These are phyloP conservation scores for Tanacetum coccineum DNA, from an alignment of 129 eudicot genomes.

Conservation along the genomic window DNA sequence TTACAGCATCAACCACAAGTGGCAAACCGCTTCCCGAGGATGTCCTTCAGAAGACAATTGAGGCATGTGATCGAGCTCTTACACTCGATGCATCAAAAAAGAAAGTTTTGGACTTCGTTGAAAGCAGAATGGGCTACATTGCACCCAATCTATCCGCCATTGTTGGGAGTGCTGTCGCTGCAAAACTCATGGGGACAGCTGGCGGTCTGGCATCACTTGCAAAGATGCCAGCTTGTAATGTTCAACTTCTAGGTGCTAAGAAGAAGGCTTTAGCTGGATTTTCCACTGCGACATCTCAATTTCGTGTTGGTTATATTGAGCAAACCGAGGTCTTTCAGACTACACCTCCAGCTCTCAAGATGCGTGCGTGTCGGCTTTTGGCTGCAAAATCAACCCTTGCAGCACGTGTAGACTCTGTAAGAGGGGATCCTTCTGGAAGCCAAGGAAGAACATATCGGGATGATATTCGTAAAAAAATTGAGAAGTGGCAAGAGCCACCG, in stretches of 20 bases:
- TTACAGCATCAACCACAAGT: constrained; percentile 87
- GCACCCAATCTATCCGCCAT: constrained; percentile 90
- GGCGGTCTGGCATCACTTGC: constrained; percentile 75
- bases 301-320: constrained; percentile 83
- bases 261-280: constrained; percentile 87
- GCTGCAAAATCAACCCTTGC: constrained; percentile 89
- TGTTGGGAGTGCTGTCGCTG: constrained; percentile 92
- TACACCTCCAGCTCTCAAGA: constrained; percentile 79
- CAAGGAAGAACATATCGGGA: constrained; percentile 74
- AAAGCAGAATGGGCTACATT: constrained; percentile 79
- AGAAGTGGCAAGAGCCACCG: constrained; percentile 99
- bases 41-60: constrained; percentile 67
- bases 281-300: constrained; percentile 86
- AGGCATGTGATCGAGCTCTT: constrained; percentile 90
- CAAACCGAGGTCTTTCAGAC: constrained; percentile 90
- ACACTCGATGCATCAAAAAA: constrained; percentile 70
- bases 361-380: constrained; percentile 86
- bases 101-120: constrained; percentile 87
- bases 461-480: constrained; percentile 86
- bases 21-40: constrained; percentile 90
- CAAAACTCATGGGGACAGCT: constrained; percentile 90
- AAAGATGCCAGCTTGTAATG: constrained; percentile 95
- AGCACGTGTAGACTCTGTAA: constrained; percentile 87
- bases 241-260: constrained; percentile 83
- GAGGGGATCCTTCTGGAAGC: constrained; percentile 88